Conservation (phyloP, 306 rosid genomes). For the Acacia melanoxylon region DNA sequence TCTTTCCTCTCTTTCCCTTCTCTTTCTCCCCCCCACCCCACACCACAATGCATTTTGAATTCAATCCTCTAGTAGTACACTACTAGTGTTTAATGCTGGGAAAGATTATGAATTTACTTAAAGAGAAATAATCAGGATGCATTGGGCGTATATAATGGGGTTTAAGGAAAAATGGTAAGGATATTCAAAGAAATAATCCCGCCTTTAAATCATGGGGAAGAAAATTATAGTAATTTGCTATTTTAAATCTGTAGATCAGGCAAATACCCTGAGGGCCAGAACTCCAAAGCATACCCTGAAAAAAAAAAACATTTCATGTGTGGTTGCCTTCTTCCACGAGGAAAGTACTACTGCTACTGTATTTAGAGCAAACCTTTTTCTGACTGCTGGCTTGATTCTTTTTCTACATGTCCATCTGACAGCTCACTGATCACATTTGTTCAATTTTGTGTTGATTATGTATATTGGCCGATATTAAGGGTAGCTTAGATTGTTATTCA, state of each 20-base stretch:
- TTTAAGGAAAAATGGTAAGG: background rate
- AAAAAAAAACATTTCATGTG: background rate
- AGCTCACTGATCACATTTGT: background rate
- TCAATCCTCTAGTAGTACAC: background rate
- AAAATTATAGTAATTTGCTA: background rate
- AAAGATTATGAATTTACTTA: background rate
- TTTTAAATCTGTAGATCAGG: background rate
- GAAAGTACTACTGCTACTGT: background rate
- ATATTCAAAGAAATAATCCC: background rate
- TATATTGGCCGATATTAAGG: background rate
- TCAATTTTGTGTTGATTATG: background rate
- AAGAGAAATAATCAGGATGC: background rate
- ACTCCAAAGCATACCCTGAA: background rate
- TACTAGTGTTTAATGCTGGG: background rate
- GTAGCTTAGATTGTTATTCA: background rate
- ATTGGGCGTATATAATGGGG: background rate
- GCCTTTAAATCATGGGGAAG: background rate
- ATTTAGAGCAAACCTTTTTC: background rate
- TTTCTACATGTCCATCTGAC: background rate
- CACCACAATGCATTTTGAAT: background rate
- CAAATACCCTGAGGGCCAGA: background rate
- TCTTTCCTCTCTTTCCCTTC: too few relatives aligned
- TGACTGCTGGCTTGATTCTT: background rate
- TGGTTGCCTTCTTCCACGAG: background rate
- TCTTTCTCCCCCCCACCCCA: too few relatives aligned